Evolutionary conservation across 257 asterid species (phyloP).

Genomic region (Parsonsia alboflavescens): DNA sequence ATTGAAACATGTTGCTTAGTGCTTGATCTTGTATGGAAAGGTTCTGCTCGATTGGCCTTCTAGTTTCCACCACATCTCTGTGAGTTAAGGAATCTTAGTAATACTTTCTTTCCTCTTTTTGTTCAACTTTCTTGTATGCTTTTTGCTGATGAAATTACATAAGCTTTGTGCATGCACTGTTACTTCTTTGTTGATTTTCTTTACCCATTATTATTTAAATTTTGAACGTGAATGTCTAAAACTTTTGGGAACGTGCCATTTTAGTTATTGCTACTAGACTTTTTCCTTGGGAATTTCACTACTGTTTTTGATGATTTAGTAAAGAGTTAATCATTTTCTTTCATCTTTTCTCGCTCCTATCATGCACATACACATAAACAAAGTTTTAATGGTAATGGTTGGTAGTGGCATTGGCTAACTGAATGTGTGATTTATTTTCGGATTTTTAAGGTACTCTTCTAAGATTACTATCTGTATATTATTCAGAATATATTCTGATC

Average conservation of each 20-base stretch:
- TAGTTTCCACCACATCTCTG: background rate
- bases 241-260: background rate
- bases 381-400: background rate
- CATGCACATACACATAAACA: background rate
- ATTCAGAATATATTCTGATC: slow-evolving; percentile 5
- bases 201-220: background rate
- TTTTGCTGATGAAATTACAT: background rate
- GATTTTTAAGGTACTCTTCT: background rate
- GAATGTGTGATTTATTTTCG: background rate
- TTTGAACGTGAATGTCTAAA: background rate
- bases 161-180: background rate
- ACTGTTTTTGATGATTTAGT: background rate
- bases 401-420: background rate
- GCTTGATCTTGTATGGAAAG: background rate
- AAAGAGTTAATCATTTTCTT: background rate
- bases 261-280: background rate
- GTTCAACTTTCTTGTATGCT: background rate
- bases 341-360: background rate
- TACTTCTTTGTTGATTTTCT: background rate
- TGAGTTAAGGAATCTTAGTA: background rate
- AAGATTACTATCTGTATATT: background rate
- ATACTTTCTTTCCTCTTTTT: background rate
- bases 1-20: background rate
- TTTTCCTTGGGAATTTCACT: background rate
- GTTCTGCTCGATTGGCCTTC: background rate